Evolutionary conservation across 2,329 filamentous ascomycete genomes (phyloP), one percentile per base, ranked within the genome.

Genomic region (Trichoderma sp.): DNA sequence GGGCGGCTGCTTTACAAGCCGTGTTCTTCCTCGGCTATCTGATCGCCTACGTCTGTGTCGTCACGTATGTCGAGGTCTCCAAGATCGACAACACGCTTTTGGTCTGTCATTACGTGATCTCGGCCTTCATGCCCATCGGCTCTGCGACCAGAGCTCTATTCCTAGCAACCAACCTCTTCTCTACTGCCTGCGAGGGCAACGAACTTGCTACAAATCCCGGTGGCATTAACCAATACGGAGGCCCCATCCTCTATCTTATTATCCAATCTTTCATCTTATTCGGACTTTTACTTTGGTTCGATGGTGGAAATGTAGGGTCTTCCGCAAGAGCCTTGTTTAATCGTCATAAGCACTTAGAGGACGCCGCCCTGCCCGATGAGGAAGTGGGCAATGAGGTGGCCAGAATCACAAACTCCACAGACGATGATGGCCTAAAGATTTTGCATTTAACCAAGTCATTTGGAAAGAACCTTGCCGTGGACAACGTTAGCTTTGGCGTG

Each of bases 401-500:
- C 4, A 86, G 91, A 52, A 86, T 93, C 30, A 87, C 86, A 26
- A 72, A 71, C 39, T 68, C 69, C 18, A 74, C 74, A 5, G 73
- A 76, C 3, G 77, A 80, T 2, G 90, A 94, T 72, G 91, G 92
- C 18, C 86, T 97, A 18, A 88, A 90, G n/a, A 91, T 96, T 5
- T 79, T 92, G 54, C 88, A 96, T 76, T 82, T 97, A 2, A 93
- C 90, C 37, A 97, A 97, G 78, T 84, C 86, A 0, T 97, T 97
- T 73, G 87, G 89, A 16, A 85, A 85, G 70, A 90, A 91, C 73
- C 88, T 89, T 0, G 94, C 93, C 3, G 93, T 97, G n/a, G 90
- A 97, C 73, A 92, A 97, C 74, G 87, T 96, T 52, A 92, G 91
- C 0, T 97, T 97, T 74, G 90, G 91, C 21, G 90, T 97, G 37